Conservation (phyloP, 257 asterid species). For the Penstemon newberryi region DNA sequence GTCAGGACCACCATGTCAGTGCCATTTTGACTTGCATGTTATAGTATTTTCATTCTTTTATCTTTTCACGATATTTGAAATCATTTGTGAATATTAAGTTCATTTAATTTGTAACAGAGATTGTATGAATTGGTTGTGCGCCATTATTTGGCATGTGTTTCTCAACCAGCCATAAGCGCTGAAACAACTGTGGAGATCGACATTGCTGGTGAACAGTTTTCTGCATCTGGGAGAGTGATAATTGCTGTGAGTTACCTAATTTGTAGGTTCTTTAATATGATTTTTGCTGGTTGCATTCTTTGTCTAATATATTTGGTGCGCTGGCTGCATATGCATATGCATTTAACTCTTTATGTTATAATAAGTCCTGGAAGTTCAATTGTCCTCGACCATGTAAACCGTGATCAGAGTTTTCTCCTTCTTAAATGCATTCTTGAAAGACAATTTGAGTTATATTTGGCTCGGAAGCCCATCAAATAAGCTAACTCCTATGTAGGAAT, state of each 20-base stretch:
- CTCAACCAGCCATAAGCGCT: slow-evolving; percentile 97
- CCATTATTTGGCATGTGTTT: slow-evolving; percentile 96
- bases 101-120: slow-evolving; percentile 56
- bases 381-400: slow-evolving; percentile 8
- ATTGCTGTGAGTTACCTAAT: slow-evolving; percentile 68
- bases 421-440: neutral
- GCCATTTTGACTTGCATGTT: slow-evolving; percentile 25
- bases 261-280: slow-evolving; percentile 20
- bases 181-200: slow-evolving; percentile 92
- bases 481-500: neutral
- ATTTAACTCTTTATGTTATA: neutral
- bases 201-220: slow-evolving; percentile 89
- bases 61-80: slow-evolving; percentile 20
- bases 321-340: neutral
- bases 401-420: neutral
- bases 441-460: neutral
- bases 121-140: slow-evolving; percentile 97
- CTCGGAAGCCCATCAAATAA: slow-evolving; percentile 7
- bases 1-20: slow-evolving; percentile 94
- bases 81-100: slow-evolving; percentile 22
- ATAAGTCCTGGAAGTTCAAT: no score
- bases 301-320: slow-evolving; percentile 19
- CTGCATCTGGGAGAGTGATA: slow-evolving; percentile 86
- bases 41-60: neutral
- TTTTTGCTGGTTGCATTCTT: slow-evolving; percentile 24